phyloP scores from a whole-genome alignment of 306 rosid genomes.

The Vigna angularis region DNA sequence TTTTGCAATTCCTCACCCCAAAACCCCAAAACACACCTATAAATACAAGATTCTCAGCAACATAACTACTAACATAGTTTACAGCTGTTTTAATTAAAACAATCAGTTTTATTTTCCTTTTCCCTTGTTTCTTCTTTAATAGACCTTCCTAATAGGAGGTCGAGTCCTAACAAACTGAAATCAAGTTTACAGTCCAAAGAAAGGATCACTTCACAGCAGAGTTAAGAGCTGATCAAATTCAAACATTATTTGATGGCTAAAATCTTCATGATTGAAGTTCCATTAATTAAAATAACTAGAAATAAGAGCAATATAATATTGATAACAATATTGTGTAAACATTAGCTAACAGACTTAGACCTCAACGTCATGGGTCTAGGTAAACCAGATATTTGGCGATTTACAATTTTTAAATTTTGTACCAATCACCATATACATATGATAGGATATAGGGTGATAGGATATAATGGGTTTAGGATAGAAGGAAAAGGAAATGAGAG shows the following conservation, averaged over 20 bases:
- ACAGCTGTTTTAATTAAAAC: too few relatives aligned
- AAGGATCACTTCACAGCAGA: slow-evolving; percentile 5
- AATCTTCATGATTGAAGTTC: neutral
- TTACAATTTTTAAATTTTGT: slow-evolving; percentile 4
- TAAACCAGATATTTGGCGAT: slow-evolving; percentile 28
- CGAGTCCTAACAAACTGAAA: neutral
- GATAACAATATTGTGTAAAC: neutral
- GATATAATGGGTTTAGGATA: too few relatives aligned
- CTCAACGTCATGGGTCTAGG: neutral
- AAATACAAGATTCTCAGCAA: too few relatives aligned
- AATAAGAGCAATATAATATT: neutral
- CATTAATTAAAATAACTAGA: neutral
- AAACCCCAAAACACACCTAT: too few relatives aligned
- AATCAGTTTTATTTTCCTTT: too few relatives aligned
- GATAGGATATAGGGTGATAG: too few relatives aligned
- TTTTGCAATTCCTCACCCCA: too few relatives aligned
- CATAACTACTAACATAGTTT: too few relatives aligned
- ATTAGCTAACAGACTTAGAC: neutral
- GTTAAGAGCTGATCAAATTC: neutral
- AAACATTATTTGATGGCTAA: slow-evolving; percentile 8
- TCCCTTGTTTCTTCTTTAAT: too few relatives aligned
- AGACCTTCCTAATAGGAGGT: too few relatives aligned
- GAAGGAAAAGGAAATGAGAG: too few relatives aligned
- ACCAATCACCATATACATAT: slow-evolving; percentile 10
- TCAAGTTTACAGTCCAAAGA: neutral